These are phyloP conservation scores for Ambrosia artemisiifolia DNA, from an alignment of 129 eudicot genomes.

Conservation along the genomic window DNA sequence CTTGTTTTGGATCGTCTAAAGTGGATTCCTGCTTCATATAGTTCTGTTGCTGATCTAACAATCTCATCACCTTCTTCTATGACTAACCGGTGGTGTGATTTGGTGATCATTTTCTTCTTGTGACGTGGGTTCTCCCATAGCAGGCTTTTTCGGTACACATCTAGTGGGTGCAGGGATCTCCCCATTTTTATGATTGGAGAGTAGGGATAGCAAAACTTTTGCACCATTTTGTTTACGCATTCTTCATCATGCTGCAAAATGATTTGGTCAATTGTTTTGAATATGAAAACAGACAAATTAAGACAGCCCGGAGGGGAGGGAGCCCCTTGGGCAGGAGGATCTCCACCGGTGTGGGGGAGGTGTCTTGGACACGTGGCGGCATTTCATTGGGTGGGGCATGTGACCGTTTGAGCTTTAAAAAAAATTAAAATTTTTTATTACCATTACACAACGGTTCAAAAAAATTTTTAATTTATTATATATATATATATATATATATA, in stretches of 20 bases:
- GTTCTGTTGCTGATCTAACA: slow-evolving; percentile 56
- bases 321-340: too few species aligned
- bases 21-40: slow-evolving; percentile 62
- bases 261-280: background rate
- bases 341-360: too few species aligned
- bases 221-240: slow-evolving; percentile 41
- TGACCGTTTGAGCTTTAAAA: too few species aligned
- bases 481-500: too few species aligned
- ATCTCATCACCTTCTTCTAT: slow-evolving; percentile 37
- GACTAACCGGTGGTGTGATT: slow-evolving; percentile 19
- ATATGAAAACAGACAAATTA: too few species aligned
- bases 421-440: too few species aligned
- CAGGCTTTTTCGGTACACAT: slow-evolving; percentile 51
- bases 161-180: slow-evolving; percentile 45
- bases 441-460: too few species aligned
- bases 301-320: too few species aligned
- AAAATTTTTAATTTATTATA: too few species aligned
- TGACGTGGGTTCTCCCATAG: slow-evolving; percentile 42
- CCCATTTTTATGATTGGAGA: slow-evolving; percentile 32
- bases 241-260: slow-evolving; percentile 36
- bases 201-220: slow-evolving; percentile 39
- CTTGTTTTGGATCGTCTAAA: slow-evolving; percentile 39
- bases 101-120: slow-evolving; percentile 18
- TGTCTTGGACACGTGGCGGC: too few species aligned
- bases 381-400: too few species aligned